Conservation (phyloP, 1,139 yeast species). For the Saccharomycopsis hybrid region DNA sequence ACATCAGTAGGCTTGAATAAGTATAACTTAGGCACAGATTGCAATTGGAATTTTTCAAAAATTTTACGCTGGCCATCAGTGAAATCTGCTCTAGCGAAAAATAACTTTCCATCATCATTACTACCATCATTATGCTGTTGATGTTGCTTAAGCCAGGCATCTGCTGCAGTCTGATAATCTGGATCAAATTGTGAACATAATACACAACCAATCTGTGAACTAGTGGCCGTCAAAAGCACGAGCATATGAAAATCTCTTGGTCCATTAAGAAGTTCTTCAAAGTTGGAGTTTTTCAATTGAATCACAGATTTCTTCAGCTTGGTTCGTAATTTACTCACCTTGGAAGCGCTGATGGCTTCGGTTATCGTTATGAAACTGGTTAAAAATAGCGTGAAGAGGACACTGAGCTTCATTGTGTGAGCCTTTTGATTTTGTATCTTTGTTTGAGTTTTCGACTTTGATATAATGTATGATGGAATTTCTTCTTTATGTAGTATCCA, state of each 20-base stretch:
- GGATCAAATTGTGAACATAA: conserved; percentile 73
- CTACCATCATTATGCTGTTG: conserved; percentile 27
- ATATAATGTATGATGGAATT: too few relatives aligned
- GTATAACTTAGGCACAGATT: conserved; percentile 74
- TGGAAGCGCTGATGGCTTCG: conserved; percentile 5
- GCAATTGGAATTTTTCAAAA: conserved; percentile 52
- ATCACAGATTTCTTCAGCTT: conserved; percentile 28
- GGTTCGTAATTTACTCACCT: conserved; percentile 8
- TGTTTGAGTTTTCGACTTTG: not conserved
- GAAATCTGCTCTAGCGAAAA: conserved; percentile 73
- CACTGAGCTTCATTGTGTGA: conserved; percentile 2
- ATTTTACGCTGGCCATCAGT: conserved; percentile 43
- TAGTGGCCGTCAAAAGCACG: conserved; percentile 67
- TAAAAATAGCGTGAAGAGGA: conserved; percentile 5
- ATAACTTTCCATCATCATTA: conserved; percentile 38
- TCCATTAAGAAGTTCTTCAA: conserved; percentile 51
- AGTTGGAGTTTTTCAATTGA: conserved; percentile 56
- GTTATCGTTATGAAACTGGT: not conserved
- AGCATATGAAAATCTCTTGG: conserved; percentile 63
- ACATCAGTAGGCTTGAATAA: conserved; percentile 54
- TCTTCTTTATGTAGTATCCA: too few relatives aligned
- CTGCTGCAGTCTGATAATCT: conserved; percentile 50
- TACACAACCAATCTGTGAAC: conserved; percentile 67
- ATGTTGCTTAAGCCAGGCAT: conserved; percentile 50
- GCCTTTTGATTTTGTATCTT: not conserved